Conservation (phyloP, 257 asterid genomes). For the Gentiana dahurica region DNA sequence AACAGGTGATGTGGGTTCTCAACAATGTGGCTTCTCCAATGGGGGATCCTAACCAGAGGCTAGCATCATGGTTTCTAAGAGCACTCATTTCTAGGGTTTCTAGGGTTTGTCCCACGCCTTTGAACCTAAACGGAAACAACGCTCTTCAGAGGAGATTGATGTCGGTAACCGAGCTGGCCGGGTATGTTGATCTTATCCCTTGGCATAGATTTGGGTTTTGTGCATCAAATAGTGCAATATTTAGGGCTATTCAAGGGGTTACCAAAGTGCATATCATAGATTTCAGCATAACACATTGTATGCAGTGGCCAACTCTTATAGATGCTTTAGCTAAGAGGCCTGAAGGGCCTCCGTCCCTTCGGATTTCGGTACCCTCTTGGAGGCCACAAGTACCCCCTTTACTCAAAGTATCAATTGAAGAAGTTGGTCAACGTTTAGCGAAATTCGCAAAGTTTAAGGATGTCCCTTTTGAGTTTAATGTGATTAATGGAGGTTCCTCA, state of each 20-base stretch:
- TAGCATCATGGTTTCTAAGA: conserved; percentile 51
- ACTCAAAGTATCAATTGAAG: conserved; percentile 42
- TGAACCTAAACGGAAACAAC: conserved; percentile 17
- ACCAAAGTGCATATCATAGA: conserved; percentile 48
- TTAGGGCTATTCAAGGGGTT: conserved; percentile 30
- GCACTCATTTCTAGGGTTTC: conserved; percentile 58
- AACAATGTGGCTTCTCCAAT: conserved; percentile 64
- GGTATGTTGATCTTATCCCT: conserved; percentile 69
- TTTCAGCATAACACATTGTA: conserved; percentile 63
- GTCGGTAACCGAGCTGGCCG: conserved; percentile 67
- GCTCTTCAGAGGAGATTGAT: conserved; percentile 23
- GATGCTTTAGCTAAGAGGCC: conserved; percentile 41
- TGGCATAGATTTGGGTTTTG: conserved; percentile 80
- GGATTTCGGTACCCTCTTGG: conserved; percentile 47
- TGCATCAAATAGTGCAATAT: conserved; percentile 51
- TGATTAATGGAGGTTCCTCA: conserved; percentile 17
- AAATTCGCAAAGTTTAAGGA: conserved; percentile 53
- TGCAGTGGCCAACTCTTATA: conserved; percentile 82
- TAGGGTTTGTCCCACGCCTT: conserved; percentile 40
- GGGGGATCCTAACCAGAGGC: conserved; percentile 72
- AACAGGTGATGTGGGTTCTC: conserved; percentile 89
- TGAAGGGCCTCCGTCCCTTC: conserved; percentile 34
- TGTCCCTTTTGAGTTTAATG: conserved; percentile 55
- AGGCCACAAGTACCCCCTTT: conserved; percentile 52
- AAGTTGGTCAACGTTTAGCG: conserved; percentile 43